Percentiles rank a stretch among this genome's conserved stretches.
Evolutionary conservation across 441 rosid genomes (phyloP).

Genomic region (Jatropha multifida): DNA sequence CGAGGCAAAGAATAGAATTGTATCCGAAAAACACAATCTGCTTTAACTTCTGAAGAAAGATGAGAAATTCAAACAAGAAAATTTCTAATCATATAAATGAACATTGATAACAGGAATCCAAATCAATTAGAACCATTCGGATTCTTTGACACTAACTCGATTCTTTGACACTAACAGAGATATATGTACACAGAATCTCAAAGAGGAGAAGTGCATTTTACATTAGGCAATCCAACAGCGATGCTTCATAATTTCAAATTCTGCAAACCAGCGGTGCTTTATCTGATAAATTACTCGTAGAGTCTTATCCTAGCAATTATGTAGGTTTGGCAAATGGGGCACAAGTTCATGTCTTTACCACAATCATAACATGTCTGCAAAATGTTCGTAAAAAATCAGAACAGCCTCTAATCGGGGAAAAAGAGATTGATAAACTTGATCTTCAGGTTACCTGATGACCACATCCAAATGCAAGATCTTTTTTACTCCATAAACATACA

Average conservation of each 20-base stretch:
- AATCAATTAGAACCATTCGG: neutral
- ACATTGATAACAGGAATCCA: neutral
- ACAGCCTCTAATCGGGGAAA: neutral
- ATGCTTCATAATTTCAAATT: neutral
- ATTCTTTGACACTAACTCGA: neutral
- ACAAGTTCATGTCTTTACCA: conserved; percentile 32
- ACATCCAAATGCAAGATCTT: conserved; percentile 32
- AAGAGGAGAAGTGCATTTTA: neutral
- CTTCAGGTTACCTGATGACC: conserved; percentile 30
- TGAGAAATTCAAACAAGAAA: neutral
- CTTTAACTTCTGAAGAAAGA: neutral
- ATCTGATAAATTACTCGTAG: conserved; percentile 21
- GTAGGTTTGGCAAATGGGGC: conserved; percentile 37
- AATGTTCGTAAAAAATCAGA: conserved; percentile 6
- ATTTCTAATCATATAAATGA: neutral
- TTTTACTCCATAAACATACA: conserved; percentile 15
- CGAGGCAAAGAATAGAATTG: neutral
- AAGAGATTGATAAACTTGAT: neutral
- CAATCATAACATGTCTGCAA: conserved; percentile 46
- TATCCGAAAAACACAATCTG: neutral
- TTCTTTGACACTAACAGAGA: neutral
- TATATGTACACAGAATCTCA: neutral
- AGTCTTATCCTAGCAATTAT: conserved; percentile 33
- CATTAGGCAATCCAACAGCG: neutral
- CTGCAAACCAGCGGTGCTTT: neutral